Base-by-base conservation (phyloP, 2,329 filamentous ascomycete species). In the Ascochyta fabae region DNA sequence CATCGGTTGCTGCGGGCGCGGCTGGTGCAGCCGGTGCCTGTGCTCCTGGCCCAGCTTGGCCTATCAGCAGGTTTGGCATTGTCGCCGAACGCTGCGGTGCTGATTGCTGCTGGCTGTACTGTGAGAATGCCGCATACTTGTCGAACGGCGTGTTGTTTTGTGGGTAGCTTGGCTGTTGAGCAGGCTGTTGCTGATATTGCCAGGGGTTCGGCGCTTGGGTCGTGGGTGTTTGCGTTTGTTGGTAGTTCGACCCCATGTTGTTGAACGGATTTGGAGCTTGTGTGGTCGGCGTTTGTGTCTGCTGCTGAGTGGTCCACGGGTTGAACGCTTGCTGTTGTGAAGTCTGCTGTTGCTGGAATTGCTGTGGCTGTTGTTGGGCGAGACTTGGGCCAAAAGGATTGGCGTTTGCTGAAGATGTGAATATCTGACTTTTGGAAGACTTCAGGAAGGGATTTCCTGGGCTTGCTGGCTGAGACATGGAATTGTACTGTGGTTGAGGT, bases 351-450 rank as follows among this genome's bases (percentile, higher is more conserved):
- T 56, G 46, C 39, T 64, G 61, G 8, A 55, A 56, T 27, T 56
- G 85, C 62, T 86, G 86, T 31, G 58, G 53, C 41, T 60, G 59
- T 34, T 60, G 55, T 33, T 69, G 65, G 19, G 53, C 84, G 4
- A 95, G 33, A 22, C 46, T 64, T 60, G 45, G 60, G 62, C 73
- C 73, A 64, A 78, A 79, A 3, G 77, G 76, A 64, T 79, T 78
- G 33, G 67, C 63, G 42, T 51, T 67, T 33, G 58, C 47, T n/a
- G 60, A 41, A 6, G 77, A 63, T 8, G 75, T 61, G 51, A 80
- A 80, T 27, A 75, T 74, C 54, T 81, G 79, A 41, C 75, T 79
- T 52, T 69, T 67, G 3, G 76, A 67, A 3, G 71, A 73, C 48
- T 77, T 76, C 19, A 82, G 64, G 60, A 82, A 82, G 10, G 78